Evolutionary conservation across 1,139 yeast genomes (phyloP), one percentile per base, ranked within the genome.

Genomic region (Kodamaea plutei): DNA sequence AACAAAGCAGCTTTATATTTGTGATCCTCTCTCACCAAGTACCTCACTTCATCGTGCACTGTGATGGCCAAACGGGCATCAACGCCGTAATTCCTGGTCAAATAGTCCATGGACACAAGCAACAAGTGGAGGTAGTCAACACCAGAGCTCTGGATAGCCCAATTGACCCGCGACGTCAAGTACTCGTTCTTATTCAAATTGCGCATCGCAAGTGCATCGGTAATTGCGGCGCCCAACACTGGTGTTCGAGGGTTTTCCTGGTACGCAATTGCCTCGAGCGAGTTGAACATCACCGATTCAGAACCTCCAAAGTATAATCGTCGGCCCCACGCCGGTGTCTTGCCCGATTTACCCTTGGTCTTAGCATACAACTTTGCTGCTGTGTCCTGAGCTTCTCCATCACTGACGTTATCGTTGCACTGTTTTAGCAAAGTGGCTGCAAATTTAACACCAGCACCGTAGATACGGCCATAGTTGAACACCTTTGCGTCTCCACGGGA

Each of bases 61-160:
- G 98, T 88, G 12, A 93, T 69, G 38, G 82, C 66, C 35, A 93
- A 64, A 32, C 99, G 63, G 1, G 95, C 95, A 25, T 82, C 73
- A n/a, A 93, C 63, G 4, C 64, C 54, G 54, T 78, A 91, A 38
- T 68, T 70, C 23, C 74, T 69, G 29, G 75, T 68, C 43, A 93
- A 64, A 49, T 87, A 85, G 38, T 87, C 85, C 97, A 93, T 91
- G 0, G 96, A 79, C 4, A 88, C 75, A 34, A 91, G 72, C 35
- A 93, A 57, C 25, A 93, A 56, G 54, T 93, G 98, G 32, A 93
- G 65, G 52, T 93, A 93, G 54, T 93, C 98, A 11, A 93, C 99
- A 24, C 98, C 99, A 1, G 96, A 87, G 24, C 96, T 87, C 54
- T 93, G 99, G 50, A 93, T 93, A 0, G 96, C 85, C 99, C 99